Base-by-base conservation (phyloP, 345 rosid species). In the Trapa incisa region DNA sequence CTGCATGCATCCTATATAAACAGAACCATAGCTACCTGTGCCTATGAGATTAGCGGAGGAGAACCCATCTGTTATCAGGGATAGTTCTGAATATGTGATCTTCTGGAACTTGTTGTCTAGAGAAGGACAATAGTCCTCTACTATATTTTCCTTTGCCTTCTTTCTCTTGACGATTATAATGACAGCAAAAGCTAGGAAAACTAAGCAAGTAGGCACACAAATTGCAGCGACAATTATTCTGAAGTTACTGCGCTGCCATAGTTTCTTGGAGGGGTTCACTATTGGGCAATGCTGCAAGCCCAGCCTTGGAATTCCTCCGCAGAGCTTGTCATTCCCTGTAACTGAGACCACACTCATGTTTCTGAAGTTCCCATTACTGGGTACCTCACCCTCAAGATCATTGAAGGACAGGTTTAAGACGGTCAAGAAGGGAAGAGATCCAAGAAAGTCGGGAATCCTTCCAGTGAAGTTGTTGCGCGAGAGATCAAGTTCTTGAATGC, bases 1-100 rank as follows among this genome's bases (percentile, higher is more conserved):
- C 2, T 22, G 29, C 29, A 79, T 75, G 29, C 61, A 70, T 39
- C 80, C 76, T 68, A 70, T 80, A 42, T 73, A 77, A 17, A 80
- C 81, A 1, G 71, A 72, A 37, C 81, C 81, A 9, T 61, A 75
- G 58, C 81, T 67, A n/a, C 84, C 81, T 0, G 2, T 47, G 57
- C 84, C 84, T 22, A 75, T 61, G 42, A 70, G 47, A 36, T 75
- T 75, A 35, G 64, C 62, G 8, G 65, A 10, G 33, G 81, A 80
- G 70, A 80, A 80, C 58, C 77, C 79, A 14, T 68, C 70, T 3
- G 81, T 77, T 32, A 73, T 73, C 64, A 71, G 63, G 2, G 71
- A 42, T 37, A 80, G 77, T 47, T 64, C 70, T 14, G 61, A 65
- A 53, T 76, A 80, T 1, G 83, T 72, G 29, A 77, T 63, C 36